Base-by-base conservation (phyloP, 345 rosid genomes). In the Tarenaya hassleriana region DNA sequence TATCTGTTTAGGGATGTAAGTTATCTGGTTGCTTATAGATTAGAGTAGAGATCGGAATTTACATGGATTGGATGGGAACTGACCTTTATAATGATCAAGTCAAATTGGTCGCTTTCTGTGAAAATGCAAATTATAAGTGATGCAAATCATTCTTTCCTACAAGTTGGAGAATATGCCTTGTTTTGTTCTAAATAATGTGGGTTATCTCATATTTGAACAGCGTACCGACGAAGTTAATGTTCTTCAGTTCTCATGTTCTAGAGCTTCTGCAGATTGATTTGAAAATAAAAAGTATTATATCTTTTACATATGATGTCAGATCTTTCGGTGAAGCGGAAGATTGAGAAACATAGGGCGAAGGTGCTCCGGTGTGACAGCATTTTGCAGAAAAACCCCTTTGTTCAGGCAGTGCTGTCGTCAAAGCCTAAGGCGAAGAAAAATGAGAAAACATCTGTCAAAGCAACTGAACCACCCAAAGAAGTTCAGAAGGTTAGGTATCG, bases 321-420 rank as follows among this genome's bases (percentile, higher is more conserved):
- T 69, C 75, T 92, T 41, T 78, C 85, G 8, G 94, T 75, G 62
- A 83, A 64, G 67, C 71, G 83, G 31, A 88, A 88, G 78, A 92
- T 84, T 57, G 94, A 84, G 73, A 92, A 92, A 50, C 73, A 62
- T 19, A 79, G 90, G 41, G 90, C 79, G 29, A 88, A 70, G 56
- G 83, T 88, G 11, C 84, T 88, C 7, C 70, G 72, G 3, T 64
- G 61, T 55, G 98, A 92, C 40, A 84, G 86, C 59, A 34, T 76
- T 12, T 68, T 92, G 14, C 76, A 79, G 64, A 77, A 75, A 65
- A 92, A 92, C 62, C 88, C 94, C 1, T 88, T 83, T 73, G 90
- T 88, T 24, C 62, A 68, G 61, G 37, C 65, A 1, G 83, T 92
- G 24, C 77, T 83, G 2, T 85, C 95, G 52, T 79, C 98, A 0